Conservation (phyloP, 139 green algal species). For the Helicosporidium sp. region DNA sequence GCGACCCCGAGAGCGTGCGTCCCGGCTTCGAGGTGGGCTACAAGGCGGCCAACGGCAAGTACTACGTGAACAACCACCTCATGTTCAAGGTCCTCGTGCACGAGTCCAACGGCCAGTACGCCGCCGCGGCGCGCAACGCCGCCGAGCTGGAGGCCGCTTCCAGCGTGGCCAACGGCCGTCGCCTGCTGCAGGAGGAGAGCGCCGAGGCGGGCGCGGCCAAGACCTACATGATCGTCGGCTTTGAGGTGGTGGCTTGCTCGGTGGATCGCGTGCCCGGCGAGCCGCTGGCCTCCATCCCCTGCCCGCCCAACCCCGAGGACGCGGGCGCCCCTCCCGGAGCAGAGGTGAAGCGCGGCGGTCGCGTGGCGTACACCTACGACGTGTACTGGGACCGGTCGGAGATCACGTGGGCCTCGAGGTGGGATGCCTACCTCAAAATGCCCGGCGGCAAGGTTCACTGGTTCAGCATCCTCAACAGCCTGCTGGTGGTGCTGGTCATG, state of each 20-base stretch:
- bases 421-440: conserved; percentile 92
- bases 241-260: conserved; percentile 75
- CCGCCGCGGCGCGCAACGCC: conserved; percentile 6
- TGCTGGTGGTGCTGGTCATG: conserved; percentile 87
- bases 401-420: conserved; percentile 72
- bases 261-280: conserved; percentile 38
- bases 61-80: conserved; percentile 86
- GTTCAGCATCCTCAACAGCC: conserved; percentile 89
- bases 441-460: conserved; percentile 75
- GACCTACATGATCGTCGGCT: conserved; percentile 71
- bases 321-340: conserved; percentile 23
- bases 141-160: conserved; percentile 1
- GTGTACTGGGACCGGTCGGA: conserved; percentile 69
- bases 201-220: conserved; percentile 6
- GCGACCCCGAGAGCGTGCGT: conserved; percentile 32
- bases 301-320: conserved; percentile 27
- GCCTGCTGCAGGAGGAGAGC: background rate
- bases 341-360: conserved; percentile 31
- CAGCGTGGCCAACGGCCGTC: too few species aligned
- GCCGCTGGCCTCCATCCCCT: conserved; percentile 39
- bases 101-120: conserved; percentile 56
- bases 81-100: conserved; percentile 87
- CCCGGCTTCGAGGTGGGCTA: conserved; percentile 74
- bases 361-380: conserved; percentile 65
- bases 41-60: conserved; percentile 34